These are phyloP conservation scores for Murraya koenigii DNA, from an alignment of 345 rosid genomes.

Conservation along the genomic window DNA sequence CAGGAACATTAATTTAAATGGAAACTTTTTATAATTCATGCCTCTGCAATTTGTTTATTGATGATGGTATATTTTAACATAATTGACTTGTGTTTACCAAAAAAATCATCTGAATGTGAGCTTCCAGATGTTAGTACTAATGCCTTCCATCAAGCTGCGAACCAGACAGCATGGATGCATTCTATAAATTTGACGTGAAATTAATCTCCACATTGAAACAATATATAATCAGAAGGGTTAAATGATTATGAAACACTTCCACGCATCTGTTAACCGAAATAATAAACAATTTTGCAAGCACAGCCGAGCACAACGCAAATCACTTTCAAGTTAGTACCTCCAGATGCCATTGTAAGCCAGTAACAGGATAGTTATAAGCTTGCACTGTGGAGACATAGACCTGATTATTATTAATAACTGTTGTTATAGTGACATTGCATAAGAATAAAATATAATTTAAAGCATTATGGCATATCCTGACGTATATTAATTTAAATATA, in stretches of 20 bases:
- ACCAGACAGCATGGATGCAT: background rate
- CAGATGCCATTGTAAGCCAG: slow-evolving; percentile 95
- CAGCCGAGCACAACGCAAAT: background rate
- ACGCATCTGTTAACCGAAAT: background rate
- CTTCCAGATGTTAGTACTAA: too few species aligned
- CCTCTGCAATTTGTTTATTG: too few species aligned
- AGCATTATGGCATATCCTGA: background rate
- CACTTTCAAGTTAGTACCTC: slow-evolving; percentile 51
- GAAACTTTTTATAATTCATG: too few species aligned
- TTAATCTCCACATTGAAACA: background rate
- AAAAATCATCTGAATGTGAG: too few species aligned
- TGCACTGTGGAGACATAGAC: slow-evolving; percentile 85
- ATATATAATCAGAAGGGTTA: background rate
- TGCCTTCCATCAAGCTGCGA: too few species aligned
- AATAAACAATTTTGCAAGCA: background rate
- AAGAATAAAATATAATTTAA: background rate
- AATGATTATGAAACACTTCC: background rate
- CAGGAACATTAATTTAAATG: too few species aligned
- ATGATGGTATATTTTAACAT: too few species aligned
- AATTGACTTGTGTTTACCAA: too few species aligned
- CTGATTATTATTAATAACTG: slow-evolving; percentile 29
- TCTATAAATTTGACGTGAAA: background rate
- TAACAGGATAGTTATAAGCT: slow-evolving; percentile 71
- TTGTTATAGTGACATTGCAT: slow-evolving; percentile 3
- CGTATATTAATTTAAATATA: background rate